Percentiles rank a stretch among this genome's conserved stretches.
Conservation (phyloP, 352 stramenopile species). For the Globisporangium paroecandrum region DNA sequence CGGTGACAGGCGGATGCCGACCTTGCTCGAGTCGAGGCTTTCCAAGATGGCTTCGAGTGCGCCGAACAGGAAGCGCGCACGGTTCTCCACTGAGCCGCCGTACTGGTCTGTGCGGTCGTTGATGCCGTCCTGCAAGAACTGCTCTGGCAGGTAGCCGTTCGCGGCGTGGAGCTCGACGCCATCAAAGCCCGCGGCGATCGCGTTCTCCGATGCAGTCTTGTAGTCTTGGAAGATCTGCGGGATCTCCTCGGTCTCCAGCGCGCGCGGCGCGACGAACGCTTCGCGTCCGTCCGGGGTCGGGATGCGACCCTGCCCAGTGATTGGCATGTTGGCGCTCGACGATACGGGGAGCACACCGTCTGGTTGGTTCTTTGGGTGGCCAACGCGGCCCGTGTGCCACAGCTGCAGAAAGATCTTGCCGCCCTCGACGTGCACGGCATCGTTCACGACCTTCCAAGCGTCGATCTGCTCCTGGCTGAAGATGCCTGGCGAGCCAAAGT, state of each 20-base stretch:
- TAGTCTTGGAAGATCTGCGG: conserved; percentile 68
- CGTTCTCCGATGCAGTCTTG: conserved; percentile 24
- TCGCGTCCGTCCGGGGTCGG: conserved; percentile 38
- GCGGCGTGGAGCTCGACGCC: conserved; percentile 80
- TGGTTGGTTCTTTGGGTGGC: conserved; percentile 67
- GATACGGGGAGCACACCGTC: conserved; percentile 52
- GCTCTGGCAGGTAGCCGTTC: conserved; percentile 88
- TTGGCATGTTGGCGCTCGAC: conserved; percentile 39
- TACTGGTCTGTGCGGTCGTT: conserved; percentile 89
- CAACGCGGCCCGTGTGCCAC: conserved; percentile 81
- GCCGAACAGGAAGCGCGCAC: conserved; percentile 72
- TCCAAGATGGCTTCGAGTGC: conserved; percentile 56
- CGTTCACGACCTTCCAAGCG: conserved; percentile 69
- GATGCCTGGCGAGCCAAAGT: conserved; percentile 51
- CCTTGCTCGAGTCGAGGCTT: conserved; percentile 25
- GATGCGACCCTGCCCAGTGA: conserved; percentile 33
- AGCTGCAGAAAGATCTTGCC: conserved; percentile 81
- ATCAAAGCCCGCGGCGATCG: conserved; percentile 73
- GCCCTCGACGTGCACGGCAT: conserved; percentile 37
- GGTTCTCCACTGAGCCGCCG: conserved; percentile 84
- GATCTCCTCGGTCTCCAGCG: conserved; percentile 75
- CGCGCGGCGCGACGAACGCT: conserved; percentile 43
- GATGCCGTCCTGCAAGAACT: conserved; percentile 67
- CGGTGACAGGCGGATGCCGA: conserved; percentile 48
- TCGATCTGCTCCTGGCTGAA: conserved; percentile 46